These are phyloP conservation scores for Myxozyma neglecta DNA, from an alignment of 805 yeast species.

Conservation along the genomic window DNA sequence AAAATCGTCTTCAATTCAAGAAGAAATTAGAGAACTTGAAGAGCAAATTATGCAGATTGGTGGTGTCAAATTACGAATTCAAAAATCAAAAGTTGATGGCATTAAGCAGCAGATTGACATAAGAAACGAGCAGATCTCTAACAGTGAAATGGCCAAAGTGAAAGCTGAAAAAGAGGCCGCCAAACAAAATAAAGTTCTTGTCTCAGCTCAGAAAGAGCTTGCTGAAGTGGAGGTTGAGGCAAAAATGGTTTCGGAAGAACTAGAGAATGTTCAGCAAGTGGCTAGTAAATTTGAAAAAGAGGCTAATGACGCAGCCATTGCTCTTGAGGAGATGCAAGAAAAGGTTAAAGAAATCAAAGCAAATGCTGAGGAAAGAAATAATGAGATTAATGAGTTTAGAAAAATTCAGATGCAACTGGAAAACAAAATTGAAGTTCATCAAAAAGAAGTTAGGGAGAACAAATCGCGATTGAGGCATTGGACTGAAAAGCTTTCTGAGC, in stretches of 20 bases:
- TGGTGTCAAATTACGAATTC: conserved; percentile 78
- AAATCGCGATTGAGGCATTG: conserved; percentile 42
- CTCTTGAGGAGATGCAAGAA: conserved; percentile 34
- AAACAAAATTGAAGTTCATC: conserved; percentile 61
- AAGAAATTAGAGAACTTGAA: conserved; percentile 60
- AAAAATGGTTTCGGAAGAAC: conserved; percentile 39
- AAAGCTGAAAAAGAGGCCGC: conserved; percentile 65
- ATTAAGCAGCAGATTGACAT: conserved; percentile 65
- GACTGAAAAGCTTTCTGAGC: conserved; percentile 41
- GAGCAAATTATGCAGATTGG: conserved; percentile 86
- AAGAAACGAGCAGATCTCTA: conserved; percentile 54
- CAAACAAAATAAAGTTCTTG: conserved; percentile 52
- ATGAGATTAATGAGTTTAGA: conserved; percentile 55
- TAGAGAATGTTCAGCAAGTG: conserved; percentile 43
- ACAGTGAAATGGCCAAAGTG: conserved; percentile 55
- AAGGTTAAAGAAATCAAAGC: conserved; percentile 42
- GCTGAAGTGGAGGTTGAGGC: conserved; percentile 42
- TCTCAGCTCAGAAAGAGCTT: conserved; percentile 52
- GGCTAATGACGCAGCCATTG: conserved; percentile 27
- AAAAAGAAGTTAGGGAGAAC: conserved; percentile 46
- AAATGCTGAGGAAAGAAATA: conserved; percentile 44
- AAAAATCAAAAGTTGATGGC: conserved; percentile 79
- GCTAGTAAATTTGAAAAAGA: conserved; percentile 33
- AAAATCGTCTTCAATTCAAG: conserved; percentile 57
- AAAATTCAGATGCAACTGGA: conserved; percentile 67